phyloP scores from a whole-genome alignment of 257 asterid species.

The Nicotiana otophora region DNA sequence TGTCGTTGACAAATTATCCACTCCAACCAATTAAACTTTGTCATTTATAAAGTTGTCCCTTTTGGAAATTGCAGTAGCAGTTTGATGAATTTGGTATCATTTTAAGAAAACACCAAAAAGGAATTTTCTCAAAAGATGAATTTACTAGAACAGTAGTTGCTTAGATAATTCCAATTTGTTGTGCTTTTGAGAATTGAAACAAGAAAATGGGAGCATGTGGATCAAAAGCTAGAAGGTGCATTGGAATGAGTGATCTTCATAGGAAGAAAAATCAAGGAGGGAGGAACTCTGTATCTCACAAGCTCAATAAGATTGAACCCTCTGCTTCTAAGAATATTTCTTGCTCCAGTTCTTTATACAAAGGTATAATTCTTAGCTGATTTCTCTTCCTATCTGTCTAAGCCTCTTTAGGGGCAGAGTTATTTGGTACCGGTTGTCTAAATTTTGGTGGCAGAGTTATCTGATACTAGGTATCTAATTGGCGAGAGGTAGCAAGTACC shows the following conservation, averaged over 20 bases:
- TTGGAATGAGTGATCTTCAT: slow-evolving; percentile 36
- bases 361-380: slow-evolving; percentile 36
- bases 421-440: no score
- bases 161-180: no score
- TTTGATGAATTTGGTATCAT: not conserved
- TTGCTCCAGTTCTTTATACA: slow-evolving; percentile 57
- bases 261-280: slow-evolving; percentile 27
- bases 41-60: not conserved
- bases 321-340: slow-evolving; percentile 48
- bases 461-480: no score
- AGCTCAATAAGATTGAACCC: slow-evolving; percentile 61
- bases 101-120: not conserved
- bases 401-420: no score
- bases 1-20: slow-evolving; percentile 32
- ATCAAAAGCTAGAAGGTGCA: slow-evolving; percentile 65
- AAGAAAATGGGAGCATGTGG: slow-evolving; percentile 61
- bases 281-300: slow-evolving; percentile 28
- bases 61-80: not conserved
- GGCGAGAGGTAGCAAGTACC: no score
- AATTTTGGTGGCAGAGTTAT: no score
- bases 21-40: not conserved
- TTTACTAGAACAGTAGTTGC: not conserved
- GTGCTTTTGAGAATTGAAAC: not conserved
- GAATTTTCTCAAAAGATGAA: not conserved
- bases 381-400: not conserved